A percentile compares a stretch with the other conserved stretches of the same genome.
Conservation (phyloP, 148 eudicot species). For the Persicaria maculosa region DNA sequence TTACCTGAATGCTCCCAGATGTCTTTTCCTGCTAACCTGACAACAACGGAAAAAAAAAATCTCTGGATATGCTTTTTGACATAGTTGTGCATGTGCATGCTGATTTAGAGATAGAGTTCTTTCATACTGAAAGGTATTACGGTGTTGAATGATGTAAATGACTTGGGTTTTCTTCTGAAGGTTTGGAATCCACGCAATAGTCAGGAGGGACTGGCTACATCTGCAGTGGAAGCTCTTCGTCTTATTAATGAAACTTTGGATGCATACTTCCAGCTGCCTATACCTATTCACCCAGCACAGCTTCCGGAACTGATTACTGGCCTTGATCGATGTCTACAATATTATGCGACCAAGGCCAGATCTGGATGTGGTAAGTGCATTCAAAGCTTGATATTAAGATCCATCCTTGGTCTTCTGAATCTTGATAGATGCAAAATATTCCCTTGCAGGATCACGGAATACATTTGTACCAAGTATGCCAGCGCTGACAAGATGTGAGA, state of each 20-base stretch:
- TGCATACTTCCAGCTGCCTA: slow-evolving; percentile 85
- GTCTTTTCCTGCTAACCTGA: not conserved
- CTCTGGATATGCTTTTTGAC: not conserved
- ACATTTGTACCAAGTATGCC: slow-evolving; percentile 84
- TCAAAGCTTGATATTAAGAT: not conserved
- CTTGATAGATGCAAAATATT: not conserved
- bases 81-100: not conserved
- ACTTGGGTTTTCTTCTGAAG: slow-evolving; percentile 18
- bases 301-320: slow-evolving; percentile 85
- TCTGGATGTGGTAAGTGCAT: slow-evolving; percentile 78
- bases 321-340: slow-evolving; percentile 86
- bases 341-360: slow-evolving; percentile 70
- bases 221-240: slow-evolving; percentile 73
- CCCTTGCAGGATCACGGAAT: slow-evolving; percentile 69
- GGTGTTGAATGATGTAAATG: not conserved
- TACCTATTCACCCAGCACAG: slow-evolving; percentile 84
- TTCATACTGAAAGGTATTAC: too few relatives aligned
- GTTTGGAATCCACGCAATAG: slow-evolving; percentile 76
- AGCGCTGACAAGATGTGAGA: slow-evolving; percentile 79
- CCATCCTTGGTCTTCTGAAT: not conserved
- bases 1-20: not conserved
- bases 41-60: not conserved
- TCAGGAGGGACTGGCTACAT: slow-evolving; percentile 82
- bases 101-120: too few relatives aligned
- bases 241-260: slow-evolving; percentile 75